Conservation (phyloP, 306 rosid genomes). For the Cajanus cajan region DNA sequence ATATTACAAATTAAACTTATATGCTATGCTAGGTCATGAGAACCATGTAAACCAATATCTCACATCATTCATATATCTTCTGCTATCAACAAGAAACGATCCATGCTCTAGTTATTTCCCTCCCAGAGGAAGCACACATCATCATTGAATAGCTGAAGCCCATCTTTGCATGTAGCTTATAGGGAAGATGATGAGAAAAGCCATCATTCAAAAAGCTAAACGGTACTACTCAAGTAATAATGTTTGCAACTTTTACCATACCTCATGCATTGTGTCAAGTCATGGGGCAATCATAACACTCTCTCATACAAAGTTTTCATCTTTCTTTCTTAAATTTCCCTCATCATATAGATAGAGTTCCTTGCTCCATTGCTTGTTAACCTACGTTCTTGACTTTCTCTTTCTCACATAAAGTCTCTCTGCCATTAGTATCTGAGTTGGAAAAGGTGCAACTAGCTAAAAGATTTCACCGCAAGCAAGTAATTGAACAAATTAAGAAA, state of each 20-base stretch:
- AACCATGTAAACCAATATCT: slow-evolving; percentile 24
- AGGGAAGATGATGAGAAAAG: slow-evolving; percentile 44
- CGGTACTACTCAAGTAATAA: slow-evolving; percentile 31
- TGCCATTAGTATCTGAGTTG: slow-evolving; percentile 24
- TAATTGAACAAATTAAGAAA: neutral
- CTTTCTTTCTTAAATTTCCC: slow-evolving; percentile 22
- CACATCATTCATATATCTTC: slow-evolving; percentile 31
- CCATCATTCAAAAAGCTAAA: slow-evolving; percentile 31
- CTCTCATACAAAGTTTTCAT: slow-evolving; percentile 2
- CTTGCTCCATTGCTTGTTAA: neutral
- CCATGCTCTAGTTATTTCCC: slow-evolving; percentile 42
- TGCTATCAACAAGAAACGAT: slow-evolving; percentile 25
- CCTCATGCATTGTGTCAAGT: slow-evolving; percentile 47
- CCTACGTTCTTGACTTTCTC: slow-evolving; percentile 32
- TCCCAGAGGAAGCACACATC: slow-evolving; percentile 33
- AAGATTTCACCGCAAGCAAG: slow-evolving; percentile 24
- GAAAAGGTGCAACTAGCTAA: slow-evolving; percentile 2
- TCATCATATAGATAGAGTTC: neutral
- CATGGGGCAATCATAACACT: slow-evolving; percentile 39
- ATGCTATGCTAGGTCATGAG: slow-evolving; percentile 26
- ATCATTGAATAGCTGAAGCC: slow-evolving; percentile 41
- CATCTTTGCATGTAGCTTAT: slow-evolving; percentile 34
- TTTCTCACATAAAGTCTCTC: slow-evolving; percentile 35
- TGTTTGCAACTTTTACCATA: slow-evolving; percentile 32
- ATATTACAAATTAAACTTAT: neutral